Base-by-base conservation (phyloP, 179 eudicot genomes). In the Drosera spatulata region DNA sequence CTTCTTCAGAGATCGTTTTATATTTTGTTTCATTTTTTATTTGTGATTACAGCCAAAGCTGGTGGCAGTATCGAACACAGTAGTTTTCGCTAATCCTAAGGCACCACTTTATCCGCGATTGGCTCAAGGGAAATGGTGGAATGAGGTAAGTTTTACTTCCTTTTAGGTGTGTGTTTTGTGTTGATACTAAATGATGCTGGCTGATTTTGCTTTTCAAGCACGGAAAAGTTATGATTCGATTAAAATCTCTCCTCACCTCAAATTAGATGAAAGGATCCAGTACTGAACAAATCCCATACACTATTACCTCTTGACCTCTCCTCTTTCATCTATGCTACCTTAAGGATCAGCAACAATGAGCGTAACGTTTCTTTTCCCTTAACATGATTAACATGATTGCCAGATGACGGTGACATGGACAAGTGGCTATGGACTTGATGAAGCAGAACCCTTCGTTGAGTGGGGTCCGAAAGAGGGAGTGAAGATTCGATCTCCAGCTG, bases 331-430 rank as follows among this genome's bases (percentile, higher is more conserved):
- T 22, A 22, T 22, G 33, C 33, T 22, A 22, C 1, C 33, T 22
- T 22, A 22, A 22, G 33, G 33, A 22, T 22, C 33, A 22, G 33
- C 33, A 22, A 22, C 33, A 22, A 22, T 22, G 33, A 22, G 33
- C 33, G 0, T 22, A 22, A 22, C 33, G 33, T 22, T 22, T 22
- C 33, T 22, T 22, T 22, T 22, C 33, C 33, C 33, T 22, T 22
- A 22, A 0, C 33, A 57, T 12, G 10, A 3, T 47, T 47, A 2
- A 43, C 50, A 39, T 47, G 39, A 7, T 42, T 43, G 5, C 41
- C 40, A 91, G 97, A 89, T 91, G 96, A 82, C 95, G 39, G 85
- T 91, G n/a, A 91, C 98, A 33, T 88, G 98, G 96, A 91, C 96
- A 39, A 91, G 98, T 63, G 98, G 98, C 58, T 91, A 85, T 74